Conservation (phyloP, 78 protist species). For the Chrysochromulina parva region DNA sequence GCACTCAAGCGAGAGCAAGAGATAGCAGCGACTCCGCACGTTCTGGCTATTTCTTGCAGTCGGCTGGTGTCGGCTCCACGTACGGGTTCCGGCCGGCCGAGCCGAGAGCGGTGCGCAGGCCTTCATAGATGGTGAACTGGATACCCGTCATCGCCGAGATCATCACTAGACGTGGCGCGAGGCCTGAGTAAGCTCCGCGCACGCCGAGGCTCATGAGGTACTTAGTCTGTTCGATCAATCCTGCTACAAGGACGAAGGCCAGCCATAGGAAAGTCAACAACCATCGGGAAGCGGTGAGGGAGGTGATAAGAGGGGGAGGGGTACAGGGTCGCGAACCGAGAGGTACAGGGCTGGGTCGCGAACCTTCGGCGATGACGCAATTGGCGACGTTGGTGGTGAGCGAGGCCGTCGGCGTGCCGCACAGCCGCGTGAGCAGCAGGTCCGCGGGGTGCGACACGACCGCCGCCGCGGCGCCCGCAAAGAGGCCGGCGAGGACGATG, state of each 20-base stretch:
- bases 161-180: background rate
- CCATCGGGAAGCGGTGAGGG: no score
- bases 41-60: no score
- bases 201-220: background rate
- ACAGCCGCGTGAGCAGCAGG: background rate
- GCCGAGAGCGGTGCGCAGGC: no score
- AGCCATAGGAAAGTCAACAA: no score
- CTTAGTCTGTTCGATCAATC: background rate
- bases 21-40: no score
- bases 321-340: no score
- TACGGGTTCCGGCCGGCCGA: no score
- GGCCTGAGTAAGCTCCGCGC: background rate
- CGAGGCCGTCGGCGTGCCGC: background rate
- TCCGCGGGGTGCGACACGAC: slow-evolving; percentile 15
- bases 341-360: no score
- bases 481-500: background rate
- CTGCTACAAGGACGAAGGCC: no score
- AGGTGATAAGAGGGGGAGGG: no score
- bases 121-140: background rate
- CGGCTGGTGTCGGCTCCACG: no score
- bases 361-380: background rate
- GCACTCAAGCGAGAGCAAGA: no score
- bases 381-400: background rate
- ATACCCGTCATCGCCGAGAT: background rate
- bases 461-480: slow-evolving; percentile 18